phyloP scores from a whole-genome alignment of 352 stramenopile species.

The Phytophthora idaei region DNA sequence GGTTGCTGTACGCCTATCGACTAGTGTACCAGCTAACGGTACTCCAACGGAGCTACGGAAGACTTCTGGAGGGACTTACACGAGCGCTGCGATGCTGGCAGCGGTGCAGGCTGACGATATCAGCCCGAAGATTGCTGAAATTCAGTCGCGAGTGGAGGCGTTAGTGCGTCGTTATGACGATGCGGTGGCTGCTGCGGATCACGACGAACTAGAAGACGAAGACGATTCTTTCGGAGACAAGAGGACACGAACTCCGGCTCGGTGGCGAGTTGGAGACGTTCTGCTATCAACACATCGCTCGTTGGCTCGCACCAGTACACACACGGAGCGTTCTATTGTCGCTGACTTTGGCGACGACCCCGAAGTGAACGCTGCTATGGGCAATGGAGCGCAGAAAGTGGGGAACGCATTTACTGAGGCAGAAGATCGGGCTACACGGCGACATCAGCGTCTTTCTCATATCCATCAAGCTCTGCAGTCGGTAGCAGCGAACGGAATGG shows the following conservation, averaged over 20 bases:
- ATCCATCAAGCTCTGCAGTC: constrained; percentile 58
- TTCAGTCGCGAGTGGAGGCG: constrained; percentile 73
- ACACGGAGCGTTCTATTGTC: constrained; percentile 58
- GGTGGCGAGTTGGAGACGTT: constrained; percentile 70
- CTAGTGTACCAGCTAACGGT: constrained; percentile 14
- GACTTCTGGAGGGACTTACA: constrained; percentile 7
- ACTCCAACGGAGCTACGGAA: neutral
- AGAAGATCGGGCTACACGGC: constrained; percentile 35
- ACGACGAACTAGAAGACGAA: constrained; percentile 34
- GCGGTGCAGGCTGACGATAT: constrained; percentile 3
- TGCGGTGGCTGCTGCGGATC: constrained; percentile 21
- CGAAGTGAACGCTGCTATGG: constrained; percentile 50
- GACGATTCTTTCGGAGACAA: constrained; percentile 32
- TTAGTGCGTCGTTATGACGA: constrained; percentile 73
- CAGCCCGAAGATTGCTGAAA: constrained; percentile 65
- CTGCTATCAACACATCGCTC: constrained; percentile 67
- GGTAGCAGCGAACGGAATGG: constrained; percentile 29
- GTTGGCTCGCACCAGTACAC: constrained; percentile 58
- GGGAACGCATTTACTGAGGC: constrained; percentile 42
- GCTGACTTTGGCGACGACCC: constrained; percentile 61
- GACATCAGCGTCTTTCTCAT: constrained; percentile 29
- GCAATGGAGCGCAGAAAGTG: constrained; percentile 41
- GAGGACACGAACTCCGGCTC: constrained; percentile 34
- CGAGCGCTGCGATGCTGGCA: constrained; percentile 22
- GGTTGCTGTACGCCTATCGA: constrained; percentile 13